These are phyloP conservation scores for Hypericum perforatum DNA, from an alignment of 345 rosid genomes.

Conservation along the genomic window DNA sequence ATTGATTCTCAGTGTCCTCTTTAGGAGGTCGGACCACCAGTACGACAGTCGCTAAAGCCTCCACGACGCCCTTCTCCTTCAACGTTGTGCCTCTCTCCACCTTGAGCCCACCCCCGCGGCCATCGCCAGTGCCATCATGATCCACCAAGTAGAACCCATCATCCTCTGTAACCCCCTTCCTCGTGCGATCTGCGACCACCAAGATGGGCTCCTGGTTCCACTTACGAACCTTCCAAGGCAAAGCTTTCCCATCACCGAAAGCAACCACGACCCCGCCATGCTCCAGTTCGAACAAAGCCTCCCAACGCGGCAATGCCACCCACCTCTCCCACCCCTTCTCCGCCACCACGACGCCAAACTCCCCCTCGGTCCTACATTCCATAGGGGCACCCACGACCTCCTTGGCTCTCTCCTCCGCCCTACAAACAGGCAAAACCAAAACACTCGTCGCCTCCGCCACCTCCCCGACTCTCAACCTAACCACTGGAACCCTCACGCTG, in stretches of 20 bases:
- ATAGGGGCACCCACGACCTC: constrained; percentile 61
- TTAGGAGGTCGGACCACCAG: constrained; percentile 74
- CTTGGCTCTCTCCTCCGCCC: constrained; percentile 38
- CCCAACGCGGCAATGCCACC: constrained; percentile 84
- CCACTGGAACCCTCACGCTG: constrained; percentile 47
- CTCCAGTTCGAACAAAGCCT: constrained; percentile 28
- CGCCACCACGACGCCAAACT: constrained; percentile 62
- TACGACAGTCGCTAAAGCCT: constrained; percentile 51
- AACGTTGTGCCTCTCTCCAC: constrained; percentile 62
- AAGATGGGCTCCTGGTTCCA: constrained; percentile 57
- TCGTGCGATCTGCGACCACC: constrained; percentile 60
- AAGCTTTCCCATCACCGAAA: constrained; percentile 50
- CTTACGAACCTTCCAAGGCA: constrained; percentile 71
- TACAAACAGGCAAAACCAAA: constrained; percentile 65
- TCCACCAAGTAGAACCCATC: constrained; percentile 64
- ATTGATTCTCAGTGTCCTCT: constrained; percentile 51
- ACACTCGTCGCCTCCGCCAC: constrained; percentile 66
- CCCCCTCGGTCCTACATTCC: constrained; percentile 42
- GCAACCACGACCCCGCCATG: constrained; percentile 66
- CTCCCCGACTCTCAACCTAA: constrained; percentile 65
- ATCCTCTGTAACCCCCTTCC: constrained; percentile 39
- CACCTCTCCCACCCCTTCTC: constrained; percentile 83
- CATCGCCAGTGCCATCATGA: constrained; percentile 24
- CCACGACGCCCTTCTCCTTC: constrained; percentile 46
- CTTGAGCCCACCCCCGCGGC: constrained; percentile 26